These are phyloP conservation scores for Metschnikowia corniflorae DNA, from an alignment of 805 yeast genomes.

Conservation along the genomic window DNA sequence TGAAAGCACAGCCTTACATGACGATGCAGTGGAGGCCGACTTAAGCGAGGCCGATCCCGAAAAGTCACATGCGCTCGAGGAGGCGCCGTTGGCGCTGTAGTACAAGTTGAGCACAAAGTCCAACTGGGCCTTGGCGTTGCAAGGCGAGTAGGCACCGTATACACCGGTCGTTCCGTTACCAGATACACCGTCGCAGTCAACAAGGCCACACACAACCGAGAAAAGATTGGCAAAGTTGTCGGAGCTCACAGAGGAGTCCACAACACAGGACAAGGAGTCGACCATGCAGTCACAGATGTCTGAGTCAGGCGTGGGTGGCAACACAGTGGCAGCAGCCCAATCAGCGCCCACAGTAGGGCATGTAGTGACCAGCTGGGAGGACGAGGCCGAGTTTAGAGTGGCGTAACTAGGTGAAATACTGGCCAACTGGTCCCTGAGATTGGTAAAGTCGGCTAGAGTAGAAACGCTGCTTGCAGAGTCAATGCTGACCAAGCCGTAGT, in stretches of 20 bases:
- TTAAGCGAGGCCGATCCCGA: constrained; percentile 46
- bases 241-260: constrained; percentile 23
- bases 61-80: constrained; percentile 59
- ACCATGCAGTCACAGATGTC: constrained; percentile 36
- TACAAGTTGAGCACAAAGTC: constrained; percentile 38
- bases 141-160: constrained; percentile 42
- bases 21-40: constrained; percentile 46
- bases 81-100: constrained; percentile 40
- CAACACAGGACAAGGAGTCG: constrained; percentile 34
- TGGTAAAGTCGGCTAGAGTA: constrained; percentile 61
- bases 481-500: constrained; percentile 69
- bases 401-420: constrained; percentile 47
- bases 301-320: constrained; percentile 44
- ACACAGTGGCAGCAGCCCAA: constrained; percentile 38
- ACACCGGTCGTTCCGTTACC: constrained; percentile 38
- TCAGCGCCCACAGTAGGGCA: constrained; percentile 33
- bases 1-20: constrained; percentile 54
- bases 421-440: constrained; percentile 44
- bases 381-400: constrained; percentile 20
- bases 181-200: constrained; percentile 37
- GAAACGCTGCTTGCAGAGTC: constrained; percentile 38
- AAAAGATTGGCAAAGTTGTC: constrained; percentile 36
- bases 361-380: constrained; percentile 28
- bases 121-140: constrained; percentile 34
- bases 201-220: constrained; percentile 28